Conservation (phyloP, 345 rosid genomes). For the Nephelium lappaceum region DNA sequence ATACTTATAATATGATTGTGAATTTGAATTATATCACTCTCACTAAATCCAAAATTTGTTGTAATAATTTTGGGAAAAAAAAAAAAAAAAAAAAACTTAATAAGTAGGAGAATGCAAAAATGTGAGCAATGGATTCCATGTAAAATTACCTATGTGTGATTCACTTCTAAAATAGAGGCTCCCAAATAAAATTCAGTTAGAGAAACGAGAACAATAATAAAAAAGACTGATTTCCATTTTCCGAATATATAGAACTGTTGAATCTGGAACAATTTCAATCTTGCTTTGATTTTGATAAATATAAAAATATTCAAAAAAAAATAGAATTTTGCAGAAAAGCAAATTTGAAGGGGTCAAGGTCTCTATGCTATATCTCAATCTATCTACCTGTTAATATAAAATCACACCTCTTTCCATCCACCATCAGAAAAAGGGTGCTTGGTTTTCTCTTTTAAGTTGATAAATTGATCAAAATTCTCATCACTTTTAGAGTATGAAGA, state of each 20-base stretch:
- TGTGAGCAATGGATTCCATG: too few relatives aligned
- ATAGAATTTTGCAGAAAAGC: background rate
- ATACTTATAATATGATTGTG: too few relatives aligned
- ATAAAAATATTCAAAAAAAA: background rate
- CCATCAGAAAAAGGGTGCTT: slow-evolving; percentile 25
- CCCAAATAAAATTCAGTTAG: background rate
- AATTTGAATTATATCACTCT: too few relatives aligned
- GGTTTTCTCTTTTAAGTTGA: slow-evolving; percentile 31
- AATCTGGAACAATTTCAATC: background rate
- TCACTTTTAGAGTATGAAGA: slow-evolving; percentile 6
- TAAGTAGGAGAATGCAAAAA: too few relatives aligned
- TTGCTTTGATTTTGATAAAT: background rate
- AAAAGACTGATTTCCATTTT: too few relatives aligned
- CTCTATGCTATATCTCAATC: background rate
- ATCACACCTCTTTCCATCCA: slow-evolving; percentile 1
- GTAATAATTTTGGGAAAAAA: too few relatives aligned
- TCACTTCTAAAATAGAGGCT: background rate
- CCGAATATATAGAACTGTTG: too few relatives aligned
- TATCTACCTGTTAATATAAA: background rate
- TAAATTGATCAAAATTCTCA: slow-evolving; percentile 22
- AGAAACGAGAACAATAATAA: background rate
- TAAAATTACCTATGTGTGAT: background rate
- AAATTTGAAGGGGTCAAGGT: background rate
- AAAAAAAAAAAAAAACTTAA: too few relatives aligned
- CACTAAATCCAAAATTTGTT: too few relatives aligned